Conservation (phyloP, 2,329 filamentous ascomycete species). For the Tolypocladium pustulatum region DNA sequence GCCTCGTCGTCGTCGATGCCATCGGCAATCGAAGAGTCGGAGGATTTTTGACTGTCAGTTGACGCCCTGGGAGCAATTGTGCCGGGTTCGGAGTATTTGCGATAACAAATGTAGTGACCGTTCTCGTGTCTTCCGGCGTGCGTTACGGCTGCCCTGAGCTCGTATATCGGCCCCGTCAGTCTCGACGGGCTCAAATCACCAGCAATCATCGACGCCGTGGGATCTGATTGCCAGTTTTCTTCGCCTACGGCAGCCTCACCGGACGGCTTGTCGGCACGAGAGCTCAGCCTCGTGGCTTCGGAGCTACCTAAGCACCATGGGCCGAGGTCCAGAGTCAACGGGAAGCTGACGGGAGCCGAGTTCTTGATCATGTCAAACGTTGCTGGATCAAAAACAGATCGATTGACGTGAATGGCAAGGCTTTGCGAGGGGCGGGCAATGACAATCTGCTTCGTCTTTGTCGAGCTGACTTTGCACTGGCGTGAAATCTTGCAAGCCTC, state of each 20-base stretch:
- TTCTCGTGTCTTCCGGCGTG: conserved; percentile 90
- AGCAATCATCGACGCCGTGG: conserved; percentile 63
- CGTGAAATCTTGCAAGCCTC: conserved; percentile 56
- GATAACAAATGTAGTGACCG: conserved; percentile 89
- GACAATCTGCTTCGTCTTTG: conserved; percentile 83
- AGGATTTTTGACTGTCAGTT: neutral
- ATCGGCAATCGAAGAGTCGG: neutral
- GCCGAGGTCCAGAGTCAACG: conserved; percentile 60
- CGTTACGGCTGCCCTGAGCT: conserved; percentile 73
- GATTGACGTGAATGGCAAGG: conserved; percentile 79
- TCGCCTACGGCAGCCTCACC: conserved; percentile 16
- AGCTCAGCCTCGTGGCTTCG: conserved; percentile 8
- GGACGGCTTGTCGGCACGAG: conserved; percentile 1
- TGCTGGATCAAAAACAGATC: conserved; percentile 78
- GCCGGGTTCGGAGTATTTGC: conserved; percentile 46
- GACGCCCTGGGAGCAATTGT: neutral
- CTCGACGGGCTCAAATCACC: conserved; percentile 38
- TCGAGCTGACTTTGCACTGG: conserved; percentile 61
- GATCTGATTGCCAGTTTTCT: conserved; percentile 63
- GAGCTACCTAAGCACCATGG: conserved; percentile 72
- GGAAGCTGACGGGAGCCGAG: conserved; percentile 67
- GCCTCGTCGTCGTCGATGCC: conserved; percentile 2
- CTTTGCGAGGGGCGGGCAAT: conserved; percentile 73
- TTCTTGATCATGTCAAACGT: conserved; percentile 80
- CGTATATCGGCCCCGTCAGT: conserved; percentile 54